These are phyloP conservation scores for Candida tetrigidarum DNA, from an alignment of 1,139 yeast species.

Conservation along the genomic window DNA sequence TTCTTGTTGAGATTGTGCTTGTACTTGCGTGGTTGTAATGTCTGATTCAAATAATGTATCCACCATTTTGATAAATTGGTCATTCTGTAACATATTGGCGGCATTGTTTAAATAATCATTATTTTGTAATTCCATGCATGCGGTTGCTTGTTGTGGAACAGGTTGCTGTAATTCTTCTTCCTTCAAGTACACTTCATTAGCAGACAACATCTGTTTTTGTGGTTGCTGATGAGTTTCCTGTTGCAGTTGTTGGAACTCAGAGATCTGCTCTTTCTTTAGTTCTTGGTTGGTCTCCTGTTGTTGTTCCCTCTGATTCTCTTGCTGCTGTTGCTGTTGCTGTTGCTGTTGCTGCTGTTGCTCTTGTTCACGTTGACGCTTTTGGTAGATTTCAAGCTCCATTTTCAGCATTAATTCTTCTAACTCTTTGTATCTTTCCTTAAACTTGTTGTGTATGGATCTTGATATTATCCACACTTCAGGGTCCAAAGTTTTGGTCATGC, in stretches of 20 bases:
- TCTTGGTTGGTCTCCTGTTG: not conserved
- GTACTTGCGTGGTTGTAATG: not conserved
- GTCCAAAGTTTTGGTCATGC: constrained; percentile 9
- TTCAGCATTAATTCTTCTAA: constrained; percentile 9
- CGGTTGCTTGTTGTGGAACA: not conserved
- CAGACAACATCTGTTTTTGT: not conserved
- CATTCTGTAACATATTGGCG: constrained; percentile 7
- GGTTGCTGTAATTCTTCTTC: not conserved
- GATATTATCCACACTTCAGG: constrained; percentile 13
- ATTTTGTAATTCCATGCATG: not conserved
- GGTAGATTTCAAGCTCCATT: not conserved
- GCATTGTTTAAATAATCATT: not conserved
- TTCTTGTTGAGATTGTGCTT: not conserved
- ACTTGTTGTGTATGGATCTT: constrained; percentile 10
- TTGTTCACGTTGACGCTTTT: constrained; percentile 1
- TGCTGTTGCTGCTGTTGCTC: not conserved
- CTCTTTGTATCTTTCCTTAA: constrained; percentile 6
- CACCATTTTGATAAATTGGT: constrained; percentile 13
- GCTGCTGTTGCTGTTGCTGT: constrained; percentile 5
- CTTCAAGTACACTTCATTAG: not conserved
- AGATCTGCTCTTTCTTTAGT: not conserved
- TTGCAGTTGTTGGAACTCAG: constrained; percentile 1
- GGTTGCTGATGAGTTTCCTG: constrained; percentile 5
- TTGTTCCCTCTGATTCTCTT: no score
- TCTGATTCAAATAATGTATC: constrained; percentile 13